These are phyloP conservation scores for Hypericum androsaemum DNA, from an alignment of 345 rosid genomes.

Conservation along the genomic window DNA sequence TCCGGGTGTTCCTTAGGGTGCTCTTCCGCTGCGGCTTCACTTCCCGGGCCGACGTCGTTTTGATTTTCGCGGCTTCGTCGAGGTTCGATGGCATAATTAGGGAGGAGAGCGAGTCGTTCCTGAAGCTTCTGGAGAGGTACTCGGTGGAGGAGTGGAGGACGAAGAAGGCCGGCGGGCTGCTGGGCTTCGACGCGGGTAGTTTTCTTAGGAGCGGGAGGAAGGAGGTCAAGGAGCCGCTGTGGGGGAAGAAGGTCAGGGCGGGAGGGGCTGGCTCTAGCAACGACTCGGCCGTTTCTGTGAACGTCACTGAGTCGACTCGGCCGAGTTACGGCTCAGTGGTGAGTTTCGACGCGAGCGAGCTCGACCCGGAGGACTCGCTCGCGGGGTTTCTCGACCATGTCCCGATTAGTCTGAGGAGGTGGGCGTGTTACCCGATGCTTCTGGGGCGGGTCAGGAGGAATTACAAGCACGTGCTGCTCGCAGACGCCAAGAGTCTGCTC, in stretches of 20 bases:
- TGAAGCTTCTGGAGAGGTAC: conserved; percentile 33
- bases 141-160: conserved; percentile 14
- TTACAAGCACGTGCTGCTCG: conserved; percentile 63
- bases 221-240: conserved; percentile 44
- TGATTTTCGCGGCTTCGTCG: conserved; percentile 26
- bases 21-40: conserved; percentile 61
- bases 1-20: conserved; percentile 51
- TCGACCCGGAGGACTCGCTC: conserved; percentile 83
- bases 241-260: conserved; percentile 63
- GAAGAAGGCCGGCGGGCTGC: conserved; percentile 12
- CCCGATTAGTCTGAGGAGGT: conserved; percentile 57
- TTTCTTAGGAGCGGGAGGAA: conserved; percentile 36
- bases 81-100: conserved; percentile 32
- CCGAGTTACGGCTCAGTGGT: conserved; percentile 76
- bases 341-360: conserved; percentile 64
- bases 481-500: conserved; percentile 41
- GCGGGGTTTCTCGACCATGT: conserved; percentile 68
- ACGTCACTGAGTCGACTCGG: conserved; percentile 20
- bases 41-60: conserved; percentile 50
- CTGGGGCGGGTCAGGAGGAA: conserved; percentile 69
- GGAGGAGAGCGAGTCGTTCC: conserved; percentile 66
- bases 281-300: conserved; percentile 12
- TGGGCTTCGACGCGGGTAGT: conserved; percentile 35
- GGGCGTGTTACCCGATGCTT: conserved; percentile 90
- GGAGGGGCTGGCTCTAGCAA: conserved; percentile 15